These are phyloP conservation scores for Penstemon eatonii DNA, from an alignment of 257 asterid species.

Conservation along the genomic window DNA sequence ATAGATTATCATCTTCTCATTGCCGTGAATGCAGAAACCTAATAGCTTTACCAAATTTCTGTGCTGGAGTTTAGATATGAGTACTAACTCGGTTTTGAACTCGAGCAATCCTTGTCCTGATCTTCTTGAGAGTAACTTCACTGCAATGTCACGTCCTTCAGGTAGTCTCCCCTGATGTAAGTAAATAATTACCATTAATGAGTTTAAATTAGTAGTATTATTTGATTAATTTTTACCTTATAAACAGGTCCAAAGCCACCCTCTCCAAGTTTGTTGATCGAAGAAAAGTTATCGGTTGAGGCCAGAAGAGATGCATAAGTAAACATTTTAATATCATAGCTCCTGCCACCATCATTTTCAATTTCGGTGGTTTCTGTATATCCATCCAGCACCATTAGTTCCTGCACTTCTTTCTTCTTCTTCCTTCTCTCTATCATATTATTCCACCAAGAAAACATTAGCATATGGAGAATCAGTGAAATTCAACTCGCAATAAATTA, in stretches of 20 bases:
- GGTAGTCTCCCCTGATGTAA: slow-evolving; percentile 32
- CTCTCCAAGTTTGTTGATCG: slow-evolving; percentile 36
- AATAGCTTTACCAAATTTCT: slow-evolving; percentile 41
- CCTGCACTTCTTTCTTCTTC: slow-evolving; percentile 13
- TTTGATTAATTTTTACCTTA: slow-evolving; percentile 21
- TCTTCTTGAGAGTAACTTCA: slow-evolving; percentile 38
- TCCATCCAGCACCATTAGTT: slow-evolving; percentile 14
- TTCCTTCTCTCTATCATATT: slow-evolving; percentile 22
- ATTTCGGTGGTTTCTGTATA: background rate
- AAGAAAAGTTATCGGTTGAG: slow-evolving; percentile 38
- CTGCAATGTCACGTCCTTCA: slow-evolving; percentile 44
- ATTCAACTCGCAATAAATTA: too few species aligned
- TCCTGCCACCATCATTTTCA: slow-evolving; percentile 26
- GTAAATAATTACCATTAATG: too few species aligned
- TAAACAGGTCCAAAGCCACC: slow-evolving; percentile 53
- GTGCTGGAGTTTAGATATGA: slow-evolving; percentile 50
- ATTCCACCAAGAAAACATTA: background rate
- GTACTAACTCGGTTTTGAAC: slow-evolving; percentile 45
- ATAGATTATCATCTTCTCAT: slow-evolving; percentile 45
- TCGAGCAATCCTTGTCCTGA: slow-evolving; percentile 47
- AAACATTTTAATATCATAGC: slow-evolving; percentile 29
- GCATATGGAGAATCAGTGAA: background rate
- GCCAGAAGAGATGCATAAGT: slow-evolving; percentile 30
- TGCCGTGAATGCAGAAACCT: slow-evolving; percentile 44
- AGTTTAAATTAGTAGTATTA: too few species aligned